Evolutionary conservation across 148 eudicot genomes (phyloP).

Genomic region (Cornus kousa): DNA sequence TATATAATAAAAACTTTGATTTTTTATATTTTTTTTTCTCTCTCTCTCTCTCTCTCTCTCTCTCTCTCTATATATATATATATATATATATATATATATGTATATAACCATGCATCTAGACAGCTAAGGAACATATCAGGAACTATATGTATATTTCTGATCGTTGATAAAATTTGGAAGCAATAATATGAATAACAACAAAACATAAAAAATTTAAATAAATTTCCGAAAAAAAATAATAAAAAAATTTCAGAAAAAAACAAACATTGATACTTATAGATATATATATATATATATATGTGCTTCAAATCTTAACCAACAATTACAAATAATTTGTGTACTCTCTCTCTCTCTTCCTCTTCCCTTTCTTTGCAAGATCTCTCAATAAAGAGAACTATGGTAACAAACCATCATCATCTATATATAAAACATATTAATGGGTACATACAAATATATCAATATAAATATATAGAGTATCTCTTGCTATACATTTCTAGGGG

Average conservation of each 20-base stretch:
- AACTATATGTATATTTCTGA: too few relatives aligned
- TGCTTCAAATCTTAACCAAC: too few relatives aligned
- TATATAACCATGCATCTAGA: background rate
- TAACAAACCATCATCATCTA: conserved; percentile 1
- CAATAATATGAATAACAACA: background rate
- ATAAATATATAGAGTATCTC: background rate
- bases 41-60: too few relatives aligned
- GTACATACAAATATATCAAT: background rate
- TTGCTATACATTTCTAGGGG: conserved; percentile 18
- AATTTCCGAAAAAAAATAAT: too few relatives aligned
- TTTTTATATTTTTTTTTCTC: too few relatives aligned
- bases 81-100: too few relatives aligned
- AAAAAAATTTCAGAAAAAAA: too few relatives aligned
- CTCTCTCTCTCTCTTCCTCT: background rate
- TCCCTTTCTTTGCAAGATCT: background rate
- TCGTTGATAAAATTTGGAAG: too few relatives aligned
- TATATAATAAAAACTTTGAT: too few relatives aligned
- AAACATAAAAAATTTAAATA: background rate
- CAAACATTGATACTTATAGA: background rate
- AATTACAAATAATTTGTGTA: background rate
- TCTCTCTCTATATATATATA: too few relatives aligned
- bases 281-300: background rate
- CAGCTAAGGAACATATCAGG: background rate
- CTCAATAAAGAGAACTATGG: background rate
- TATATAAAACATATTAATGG: conserved; percentile 3